Base-by-base conservation (phyloP, 768 basidiomycete species). In the Hygrophoropsis aurantiaca region DNA sequence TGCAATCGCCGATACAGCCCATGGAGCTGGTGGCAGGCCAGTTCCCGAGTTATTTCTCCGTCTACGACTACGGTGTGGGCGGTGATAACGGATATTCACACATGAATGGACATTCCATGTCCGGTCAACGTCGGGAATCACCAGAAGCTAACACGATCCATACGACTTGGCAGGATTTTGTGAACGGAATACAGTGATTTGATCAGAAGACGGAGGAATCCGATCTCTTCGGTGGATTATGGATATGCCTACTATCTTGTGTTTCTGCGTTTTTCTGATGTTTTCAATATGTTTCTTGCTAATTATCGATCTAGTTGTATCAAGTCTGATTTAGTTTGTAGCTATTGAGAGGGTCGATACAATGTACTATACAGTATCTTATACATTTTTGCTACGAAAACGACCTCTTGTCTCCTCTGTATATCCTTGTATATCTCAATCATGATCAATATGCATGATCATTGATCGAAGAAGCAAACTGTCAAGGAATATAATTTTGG, bases 21-120 rank as follows among this genome's bases (percentile, higher is more conserved):
- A 65, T 66, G 54, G 60, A 69, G 27, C 48, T 67, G 13, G 57
- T 65, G 1, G 53, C 65, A 2, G 65, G 65, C 8, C 65, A 58
- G 30, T 80, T 82, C 67, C 86, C 85, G 11, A 79, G 75, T 57
- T 88, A 87, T 56, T 87, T 89, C 74, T 77, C 84, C 1, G 85
- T 87, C 25, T 87, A 84, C 54, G 86, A 87, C 60, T 87, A 88
- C 59, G 77, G 73, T 18, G 66, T 61, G 35, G 44, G 54, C 18
- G 49, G 55, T 34, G 53, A 58, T 54, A 53, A 56, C 33, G 53
- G 64, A 36, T 60, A 64, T 54, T 52, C 77, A 26, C 71, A 78
- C 44, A 56, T 71, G 35, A 71, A 71, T 35, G 71, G 50, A 60
- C 72, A 34, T 52, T 55, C 8, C 69, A 72, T 50, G 61, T 69